Evolutionary conservation across 805 yeast species (phyloP).

Genomic region (Torulaspora delbrueckii): DNA sequence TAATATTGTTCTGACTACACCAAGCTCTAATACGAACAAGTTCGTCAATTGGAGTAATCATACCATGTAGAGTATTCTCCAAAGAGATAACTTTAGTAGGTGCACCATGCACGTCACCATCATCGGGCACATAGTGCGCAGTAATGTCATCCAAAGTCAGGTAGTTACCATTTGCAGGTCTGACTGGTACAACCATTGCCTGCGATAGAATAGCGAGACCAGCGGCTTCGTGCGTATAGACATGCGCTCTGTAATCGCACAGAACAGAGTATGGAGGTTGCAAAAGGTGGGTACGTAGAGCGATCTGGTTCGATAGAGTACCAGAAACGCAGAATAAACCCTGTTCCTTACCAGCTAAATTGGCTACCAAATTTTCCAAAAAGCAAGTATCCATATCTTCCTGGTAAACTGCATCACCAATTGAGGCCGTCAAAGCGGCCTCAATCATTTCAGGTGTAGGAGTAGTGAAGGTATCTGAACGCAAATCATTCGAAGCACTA

Average conservation of each 20-base stretch:
- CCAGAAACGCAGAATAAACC: conserved; percentile 85
- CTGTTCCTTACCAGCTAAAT: conserved; percentile 71
- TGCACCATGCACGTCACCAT: conserved; percentile 81
- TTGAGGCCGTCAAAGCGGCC: conserved; percentile 51
- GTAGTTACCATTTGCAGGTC: conserved; percentile 69
- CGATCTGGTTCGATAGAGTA: conserved; percentile 86
- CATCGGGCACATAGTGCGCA: conserved; percentile 57
- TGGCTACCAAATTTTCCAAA: conserved; percentile 60
- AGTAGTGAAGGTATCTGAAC: conserved; percentile 86
- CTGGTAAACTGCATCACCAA: conserved; percentile 85
- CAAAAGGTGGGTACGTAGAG: conserved; percentile 62
- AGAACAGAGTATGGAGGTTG: conserved; percentile 76
- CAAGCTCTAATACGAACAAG: conserved; percentile 63
- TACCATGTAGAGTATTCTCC: conserved; percentile 86
- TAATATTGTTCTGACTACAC: conserved; percentile 55
- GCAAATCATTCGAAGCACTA: conserved; percentile 45
- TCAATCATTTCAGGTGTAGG: conserved; percentile 72
- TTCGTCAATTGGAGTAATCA: conserved; percentile 75
- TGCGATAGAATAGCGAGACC: conserved; percentile 86
- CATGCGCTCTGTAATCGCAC: conserved; percentile 84
- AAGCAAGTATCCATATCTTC: conserved; percentile 70
- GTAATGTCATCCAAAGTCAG: conserved; percentile 76
- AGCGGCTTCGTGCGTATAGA: conserved; percentile 81
- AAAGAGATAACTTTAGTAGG: conserved; percentile 81
- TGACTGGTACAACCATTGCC: conserved; percentile 84